Percentiles rank a stretch among this genome's conserved stretches.
These are phyloP conservation scores for Pyrenula massariospora DNA, from an alignment of 495 filamentous ascomycete species.

Conservation along the genomic window DNA sequence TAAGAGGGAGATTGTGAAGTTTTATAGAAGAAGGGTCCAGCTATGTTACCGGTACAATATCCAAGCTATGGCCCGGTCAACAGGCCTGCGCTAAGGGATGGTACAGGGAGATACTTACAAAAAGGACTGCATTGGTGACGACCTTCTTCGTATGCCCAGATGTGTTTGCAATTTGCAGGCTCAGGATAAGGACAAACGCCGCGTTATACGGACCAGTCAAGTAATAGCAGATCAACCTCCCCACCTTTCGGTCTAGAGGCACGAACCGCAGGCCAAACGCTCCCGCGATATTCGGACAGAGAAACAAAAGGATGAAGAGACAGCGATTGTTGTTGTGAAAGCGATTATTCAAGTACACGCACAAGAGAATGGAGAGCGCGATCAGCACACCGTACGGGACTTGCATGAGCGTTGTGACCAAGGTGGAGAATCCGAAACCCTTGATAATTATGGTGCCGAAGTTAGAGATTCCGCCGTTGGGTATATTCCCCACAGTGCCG, in stretches of 20 bases:
- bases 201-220: slow-evolving; percentile 49
- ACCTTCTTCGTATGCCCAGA: slow-evolving; percentile 54
- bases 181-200: slow-evolving; percentile 45
- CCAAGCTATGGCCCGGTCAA: slow-evolving; percentile 12
- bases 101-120: slow-evolving; percentile 8
- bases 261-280: slow-evolving; percentile 46
- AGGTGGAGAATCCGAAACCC: slow-evolving; percentile 47
- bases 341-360: slow-evolving; percentile 46
- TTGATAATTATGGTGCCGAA: slow-evolving; percentile 52
- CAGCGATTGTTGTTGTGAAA: slow-evolving; percentile 41
- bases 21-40: slow-evolving; percentile 53
- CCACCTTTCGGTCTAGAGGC: slow-evolving; percentile 27
- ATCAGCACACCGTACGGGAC: slow-evolving; percentile 35
- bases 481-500: slow-evolving; percentile 38
- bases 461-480: slow-evolving; percentile 42
- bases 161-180: slow-evolving; percentile 45
- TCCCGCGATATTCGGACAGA: slow-evolving; percentile 41
- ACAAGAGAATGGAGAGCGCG: slow-evolving; percentile 41
- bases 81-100: neutral
- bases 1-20: slow-evolving; percentile 35
- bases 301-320: slow-evolving; percentile 40
- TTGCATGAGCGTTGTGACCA: slow-evolving; percentile 36
- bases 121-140: slow-evolving; percentile 45
- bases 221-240: slow-evolving; percentile 44
- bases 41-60: slow-evolving; percentile 40